Percentiles rank a stretch among this genome's conserved stretches.
Evolutionary conservation across 495 filamentous ascomycete genomes (phyloP).

Genomic region (Cetradonia linearis): DNA sequence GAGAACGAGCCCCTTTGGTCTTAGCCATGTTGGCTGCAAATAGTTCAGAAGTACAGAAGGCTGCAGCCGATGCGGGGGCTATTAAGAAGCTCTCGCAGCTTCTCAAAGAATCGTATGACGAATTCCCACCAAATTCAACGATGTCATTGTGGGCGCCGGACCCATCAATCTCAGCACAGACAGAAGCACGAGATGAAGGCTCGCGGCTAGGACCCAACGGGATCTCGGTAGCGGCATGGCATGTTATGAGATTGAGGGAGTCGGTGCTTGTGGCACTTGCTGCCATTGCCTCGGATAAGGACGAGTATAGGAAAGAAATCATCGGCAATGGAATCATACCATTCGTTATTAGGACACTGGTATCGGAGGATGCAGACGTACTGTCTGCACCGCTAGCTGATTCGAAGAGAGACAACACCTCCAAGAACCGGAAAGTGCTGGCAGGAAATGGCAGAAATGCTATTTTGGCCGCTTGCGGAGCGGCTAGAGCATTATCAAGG

Average conservation of each 20-base stretch:
- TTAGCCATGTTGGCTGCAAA: conserved; percentile 71
- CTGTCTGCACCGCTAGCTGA: conserved; percentile 12
- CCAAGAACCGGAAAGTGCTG: conserved; percentile 4
- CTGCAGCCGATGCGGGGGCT: conserved; percentile 67
- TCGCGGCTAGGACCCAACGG: conserved; percentile 50
- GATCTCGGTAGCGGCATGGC: conserved; percentile 51
- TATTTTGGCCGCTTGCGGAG: conserved; percentile 75
- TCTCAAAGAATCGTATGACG: conserved; percentile 59
- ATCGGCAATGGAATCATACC: conserved; percentile 70
- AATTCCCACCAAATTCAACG: conserved; percentile 25
- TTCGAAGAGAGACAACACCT: neutral
- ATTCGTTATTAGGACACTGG: conserved; percentile 76
- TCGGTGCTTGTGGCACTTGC: conserved; percentile 69
- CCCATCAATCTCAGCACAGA: conserved; percentile 9
- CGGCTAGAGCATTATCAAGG: conserved; percentile 64
- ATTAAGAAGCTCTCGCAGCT: conserved; percentile 65
- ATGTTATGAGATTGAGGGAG: conserved; percentile 69
- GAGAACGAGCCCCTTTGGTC: conserved; percentile 63
- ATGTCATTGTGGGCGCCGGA: conserved; percentile 22
- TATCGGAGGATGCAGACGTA: conserved; percentile 39
- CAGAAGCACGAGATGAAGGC: conserved; percentile 15
- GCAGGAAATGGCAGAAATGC: conserved; percentile 49
- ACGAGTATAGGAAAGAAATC: conserved; percentile 73
- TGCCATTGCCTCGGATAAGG: conserved; percentile 66
- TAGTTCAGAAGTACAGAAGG: conserved; percentile 63